Base-by-base conservation (phyloP, 2,329 filamentous ascomycete genomes). In the Didymella glomerata region DNA sequence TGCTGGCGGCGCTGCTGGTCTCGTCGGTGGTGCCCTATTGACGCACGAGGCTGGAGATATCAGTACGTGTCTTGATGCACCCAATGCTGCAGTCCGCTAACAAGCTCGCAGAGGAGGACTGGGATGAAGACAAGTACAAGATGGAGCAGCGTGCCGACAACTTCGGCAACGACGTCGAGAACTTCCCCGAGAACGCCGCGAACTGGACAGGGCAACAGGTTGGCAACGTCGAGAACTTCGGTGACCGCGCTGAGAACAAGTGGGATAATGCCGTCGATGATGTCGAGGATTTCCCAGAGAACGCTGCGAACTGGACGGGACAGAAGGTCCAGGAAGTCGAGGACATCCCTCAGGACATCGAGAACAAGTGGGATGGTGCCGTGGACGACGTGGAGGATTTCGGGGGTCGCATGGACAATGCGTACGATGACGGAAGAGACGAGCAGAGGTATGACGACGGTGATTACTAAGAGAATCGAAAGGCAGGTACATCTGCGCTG, bases 41-140 rank as follows among this genome's bases (percentile, higher is more conserved):
- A 71, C 69, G 67, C 68, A 71, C n/a, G 68, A 71, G 27, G 60
- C 67, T 9, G 66, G 66, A 14, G 59, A 71, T 30, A 69, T 71
- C 25, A 66, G 68, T 69, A 61, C 18, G 66, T 62, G 40, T 22
- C 14, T 13, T 1, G 11, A 18, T 5, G 25, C 10, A 1, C 1
- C 10, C 13, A 10, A 27, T 6, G 4, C 8, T 32, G 20, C 27
- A 14, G 14, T 25, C 18, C 32, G 28, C 60, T 64, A 52, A 66
- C 18, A 47, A 11, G 4, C 11, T 9, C 16, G 13, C 27, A 69
- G 68, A 67, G 40, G 57, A 71, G 20, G 62, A 54, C 32, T 67
- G 47, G 30, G 67, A 69, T 18, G 49, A 49, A 24, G 61, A 66
- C 54, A 66, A 69, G 50, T 54, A 67, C 30, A 55, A 55, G 34